These are phyloP conservation scores for Gossypium davidsonii DNA, from an alignment of 441 rosid genomes.

Conservation along the genomic window DNA sequence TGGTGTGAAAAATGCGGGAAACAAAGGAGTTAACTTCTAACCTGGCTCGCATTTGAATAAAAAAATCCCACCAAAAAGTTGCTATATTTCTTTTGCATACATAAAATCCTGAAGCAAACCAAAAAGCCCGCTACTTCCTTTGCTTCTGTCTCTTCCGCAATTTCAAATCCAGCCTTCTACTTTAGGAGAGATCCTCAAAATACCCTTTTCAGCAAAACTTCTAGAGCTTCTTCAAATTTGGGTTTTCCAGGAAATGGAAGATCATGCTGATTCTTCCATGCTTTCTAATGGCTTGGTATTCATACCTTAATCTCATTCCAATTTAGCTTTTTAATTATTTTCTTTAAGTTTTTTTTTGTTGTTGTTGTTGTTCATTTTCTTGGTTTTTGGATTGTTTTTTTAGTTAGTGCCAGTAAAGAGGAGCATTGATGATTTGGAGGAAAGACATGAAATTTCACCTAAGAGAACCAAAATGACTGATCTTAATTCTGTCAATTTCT, in stretches of 20 bases:
- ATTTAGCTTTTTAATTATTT: conserved; percentile 27
- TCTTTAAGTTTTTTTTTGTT: not conserved
- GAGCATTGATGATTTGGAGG: conserved; percentile 29
- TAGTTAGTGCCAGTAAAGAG: conserved; percentile 39
- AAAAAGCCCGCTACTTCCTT: not conserved
- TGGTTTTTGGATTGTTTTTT: conserved; percentile 19
- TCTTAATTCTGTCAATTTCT: conserved; percentile 31
- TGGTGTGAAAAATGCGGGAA: no score
- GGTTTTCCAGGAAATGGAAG: conserved; percentile 34
- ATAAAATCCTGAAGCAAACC: not conserved
- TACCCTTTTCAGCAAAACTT: no score
- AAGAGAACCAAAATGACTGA: conserved; percentile 51
- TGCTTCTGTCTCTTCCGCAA: not conserved
- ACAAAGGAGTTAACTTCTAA: no score
- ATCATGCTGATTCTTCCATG: conserved; percentile 13
- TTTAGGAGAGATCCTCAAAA: no score
- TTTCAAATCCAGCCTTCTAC: not conserved
- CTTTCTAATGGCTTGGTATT: conserved; percentile 18
- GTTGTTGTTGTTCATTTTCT: not conserved
- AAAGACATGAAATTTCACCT: conserved; percentile 31
- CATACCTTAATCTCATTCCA: conserved; percentile 31
- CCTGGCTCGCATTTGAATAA: no score
- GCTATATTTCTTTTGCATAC: not conserved
- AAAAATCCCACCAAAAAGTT: no score
- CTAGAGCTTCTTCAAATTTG: not conserved